These are phyloP conservation scores for Capsella rubella DNA, from an alignment of 441 rosid genomes.

Conservation along the genomic window DNA sequence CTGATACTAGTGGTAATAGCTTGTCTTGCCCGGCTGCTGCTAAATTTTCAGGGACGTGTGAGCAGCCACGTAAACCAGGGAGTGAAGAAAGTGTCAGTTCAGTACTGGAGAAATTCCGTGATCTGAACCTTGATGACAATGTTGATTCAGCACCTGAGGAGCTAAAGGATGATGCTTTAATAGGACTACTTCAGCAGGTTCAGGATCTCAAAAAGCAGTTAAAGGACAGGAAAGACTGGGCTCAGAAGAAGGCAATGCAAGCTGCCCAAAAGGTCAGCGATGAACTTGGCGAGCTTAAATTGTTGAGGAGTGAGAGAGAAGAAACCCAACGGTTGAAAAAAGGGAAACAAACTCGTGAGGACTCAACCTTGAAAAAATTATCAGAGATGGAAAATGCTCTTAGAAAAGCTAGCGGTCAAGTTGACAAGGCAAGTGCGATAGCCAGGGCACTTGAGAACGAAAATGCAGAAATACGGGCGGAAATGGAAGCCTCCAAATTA, in stretches of 20 bases:
- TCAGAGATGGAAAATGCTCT: conserved; percentile 87
- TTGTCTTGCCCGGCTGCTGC: conserved; percentile 49
- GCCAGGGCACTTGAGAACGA: conserved; percentile 80
- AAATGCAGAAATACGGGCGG: conserved; percentile 91
- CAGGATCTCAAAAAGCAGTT: conserved; percentile 81
- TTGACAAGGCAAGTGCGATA: conserved; percentile 74
- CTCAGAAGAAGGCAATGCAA: conserved; percentile 96
- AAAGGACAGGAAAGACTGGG: conserved; percentile 93
- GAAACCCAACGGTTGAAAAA: conserved; percentile 79
- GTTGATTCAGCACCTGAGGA: conserved; percentile 64
- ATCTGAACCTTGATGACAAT: conserved; percentile 80
- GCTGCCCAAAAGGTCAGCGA: conserved; percentile 89
- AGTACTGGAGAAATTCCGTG: conserved; percentile 68
- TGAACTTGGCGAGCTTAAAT: conserved; percentile 84
- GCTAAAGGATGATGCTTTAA: conserved; percentile 77
- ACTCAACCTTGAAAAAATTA: conserved; percentile 75
- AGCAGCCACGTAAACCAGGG: conserved; percentile 53
- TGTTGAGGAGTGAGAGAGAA: conserved; percentile 85
- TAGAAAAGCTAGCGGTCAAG: conserved; percentile 84
- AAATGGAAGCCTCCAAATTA: conserved; percentile 91
- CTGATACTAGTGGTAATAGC: conserved; percentile 50
- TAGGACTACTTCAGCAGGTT: conserved; percentile 65
- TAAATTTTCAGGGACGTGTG: conserved; percentile 50
- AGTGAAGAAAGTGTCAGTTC: conserved; percentile 64
- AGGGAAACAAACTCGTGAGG: conserved; percentile 84